phyloP scores from a whole-genome alignment of 768 basidiomycete species.

The Lyophyllum decastes region DNA sequence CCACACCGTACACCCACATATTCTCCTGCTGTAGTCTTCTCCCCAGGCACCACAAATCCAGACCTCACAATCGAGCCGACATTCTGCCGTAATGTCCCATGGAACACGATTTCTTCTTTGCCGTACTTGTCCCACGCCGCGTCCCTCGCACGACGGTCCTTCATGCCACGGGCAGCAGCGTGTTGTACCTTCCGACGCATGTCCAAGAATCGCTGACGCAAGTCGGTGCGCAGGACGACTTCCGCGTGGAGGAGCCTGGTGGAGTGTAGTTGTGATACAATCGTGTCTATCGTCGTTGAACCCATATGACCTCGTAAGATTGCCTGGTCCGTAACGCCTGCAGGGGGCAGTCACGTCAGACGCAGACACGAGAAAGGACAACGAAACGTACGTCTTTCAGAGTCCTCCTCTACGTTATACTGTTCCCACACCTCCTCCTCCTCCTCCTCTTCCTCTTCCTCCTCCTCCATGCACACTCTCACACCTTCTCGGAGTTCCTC shows the following conservation, averaged over 20 bases:
- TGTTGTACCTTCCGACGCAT: constrained; percentile 7
- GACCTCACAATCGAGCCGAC: constrained; percentile 11
- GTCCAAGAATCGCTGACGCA: neutral
- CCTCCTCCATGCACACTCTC: constrained; percentile 2
- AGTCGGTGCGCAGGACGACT: constrained; percentile 3
- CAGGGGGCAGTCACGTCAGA: neutral
- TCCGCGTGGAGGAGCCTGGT: constrained; percentile 9
- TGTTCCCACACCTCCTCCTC: constrained; percentile 1
- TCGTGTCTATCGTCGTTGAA: neutral
- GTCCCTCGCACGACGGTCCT: constrained; percentile 8
- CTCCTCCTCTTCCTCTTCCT: constrained; percentile 4
- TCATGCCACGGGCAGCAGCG: neutral
- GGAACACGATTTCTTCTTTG: constrained; percentile 9
- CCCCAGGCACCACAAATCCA: constrained; percentile 12
- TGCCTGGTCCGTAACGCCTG: constrained; percentile 5
- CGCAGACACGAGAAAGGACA: neutral
- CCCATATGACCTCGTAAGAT: constrained; percentile 6
- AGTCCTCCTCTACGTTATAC: neutral
- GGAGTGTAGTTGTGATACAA: neutral
- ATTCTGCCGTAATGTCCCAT: constrained; percentile 9
- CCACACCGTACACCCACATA: constrained; percentile 5
- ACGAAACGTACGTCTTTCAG: constrained; percentile 1
- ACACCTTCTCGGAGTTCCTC: constrained; percentile 8
- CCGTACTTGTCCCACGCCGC: constrained; percentile 9
- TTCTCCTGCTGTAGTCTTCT: constrained; percentile 4